These are phyloP conservation scores for Quercus ilex DNA, from an alignment of 306 rosid genomes.

Conservation along the genomic window DNA sequence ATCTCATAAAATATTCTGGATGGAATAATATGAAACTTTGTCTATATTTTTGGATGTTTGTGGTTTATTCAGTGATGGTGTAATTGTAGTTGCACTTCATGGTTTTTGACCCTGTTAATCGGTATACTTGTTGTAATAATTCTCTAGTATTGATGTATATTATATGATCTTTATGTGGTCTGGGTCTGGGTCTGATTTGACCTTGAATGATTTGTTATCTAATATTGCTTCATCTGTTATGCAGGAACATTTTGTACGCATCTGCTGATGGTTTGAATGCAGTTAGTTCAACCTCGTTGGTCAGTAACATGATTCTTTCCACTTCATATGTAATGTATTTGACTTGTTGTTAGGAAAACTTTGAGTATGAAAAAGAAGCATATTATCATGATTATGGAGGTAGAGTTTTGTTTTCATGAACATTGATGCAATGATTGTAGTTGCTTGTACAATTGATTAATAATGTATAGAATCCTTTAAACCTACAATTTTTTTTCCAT, in stretches of 20 bases:
- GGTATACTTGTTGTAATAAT: background rate
- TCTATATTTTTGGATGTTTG: background rate
- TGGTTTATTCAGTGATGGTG: background rate
- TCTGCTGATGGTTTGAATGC: slow-evolving; percentile 67
- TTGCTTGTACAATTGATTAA: background rate
- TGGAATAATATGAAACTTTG: background rate
- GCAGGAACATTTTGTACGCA: slow-evolving; percentile 59
- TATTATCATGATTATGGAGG: slow-evolving; percentile 11
- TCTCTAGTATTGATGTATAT: background rate
- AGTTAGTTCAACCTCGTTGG: slow-evolving; percentile 63
- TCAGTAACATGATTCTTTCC: slow-evolving; percentile 39
- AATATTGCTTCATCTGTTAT: slow-evolving; percentile 26
- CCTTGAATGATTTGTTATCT: slow-evolving; percentile 5
- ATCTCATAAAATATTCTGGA: background rate
- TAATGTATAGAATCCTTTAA: background rate
- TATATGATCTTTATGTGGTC: background rate
- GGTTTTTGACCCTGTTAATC: background rate
- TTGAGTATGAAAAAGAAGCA: background rate
- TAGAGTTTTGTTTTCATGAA: background rate
- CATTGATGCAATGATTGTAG: background rate
- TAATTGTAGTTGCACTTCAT: background rate
- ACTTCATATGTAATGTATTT: background rate
- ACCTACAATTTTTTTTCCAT: background rate
- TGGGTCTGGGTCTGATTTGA: slow-evolving; percentile 6
- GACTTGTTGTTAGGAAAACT: background rate